Evolutionary conservation across 495 filamentous ascomycete genomes (phyloP).

Genomic region (Penicillium steckii): DNA sequence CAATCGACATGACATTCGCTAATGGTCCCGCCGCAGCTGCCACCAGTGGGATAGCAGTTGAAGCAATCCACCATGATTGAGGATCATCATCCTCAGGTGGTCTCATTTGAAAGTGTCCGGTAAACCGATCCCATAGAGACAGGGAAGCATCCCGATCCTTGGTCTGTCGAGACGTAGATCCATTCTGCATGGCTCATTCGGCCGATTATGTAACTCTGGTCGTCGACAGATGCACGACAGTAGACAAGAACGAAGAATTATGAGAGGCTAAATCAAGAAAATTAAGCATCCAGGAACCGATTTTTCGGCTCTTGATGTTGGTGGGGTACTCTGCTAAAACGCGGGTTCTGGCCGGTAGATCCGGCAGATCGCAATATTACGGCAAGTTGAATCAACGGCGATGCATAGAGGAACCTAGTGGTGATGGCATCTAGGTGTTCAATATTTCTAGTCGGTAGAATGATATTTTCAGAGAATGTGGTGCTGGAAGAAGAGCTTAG

Average conservation of each 20-base stretch:
- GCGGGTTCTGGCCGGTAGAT: not conserved
- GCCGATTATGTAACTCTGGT: conserved; percentile 1
- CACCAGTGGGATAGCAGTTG: conserved; percentile 70
- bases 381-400: not conserved
- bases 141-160: not conserved
- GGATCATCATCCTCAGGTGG: conserved; percentile 50
- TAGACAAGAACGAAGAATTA: not conserved
- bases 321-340: not conserved
- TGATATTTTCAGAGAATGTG: not conserved
- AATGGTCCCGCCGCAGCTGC: conserved; percentile 71
- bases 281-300: not conserved
- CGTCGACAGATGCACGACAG: not conserved
- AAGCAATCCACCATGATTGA: conserved; percentile 75
- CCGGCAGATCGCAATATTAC: conserved; percentile 14
- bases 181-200: conserved; percentile 21
- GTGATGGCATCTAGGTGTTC: not conserved
- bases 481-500: not conserved
- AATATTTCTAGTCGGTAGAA: too few species aligned
- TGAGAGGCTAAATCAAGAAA: not conserved
- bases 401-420: not conserved
- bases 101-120: conserved; percentile 34
- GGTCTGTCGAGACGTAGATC: conserved; percentile 5
- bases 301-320: not conserved
- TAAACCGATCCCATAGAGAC: conserved; percentile 20
- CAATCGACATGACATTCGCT: conserved; percentile 76